Evolutionary conservation across 1,284 basidiomycete species (phyloP), one percentile per base, ranked within the genome.

Genomic region (Apiotrichum porosum): DNA sequence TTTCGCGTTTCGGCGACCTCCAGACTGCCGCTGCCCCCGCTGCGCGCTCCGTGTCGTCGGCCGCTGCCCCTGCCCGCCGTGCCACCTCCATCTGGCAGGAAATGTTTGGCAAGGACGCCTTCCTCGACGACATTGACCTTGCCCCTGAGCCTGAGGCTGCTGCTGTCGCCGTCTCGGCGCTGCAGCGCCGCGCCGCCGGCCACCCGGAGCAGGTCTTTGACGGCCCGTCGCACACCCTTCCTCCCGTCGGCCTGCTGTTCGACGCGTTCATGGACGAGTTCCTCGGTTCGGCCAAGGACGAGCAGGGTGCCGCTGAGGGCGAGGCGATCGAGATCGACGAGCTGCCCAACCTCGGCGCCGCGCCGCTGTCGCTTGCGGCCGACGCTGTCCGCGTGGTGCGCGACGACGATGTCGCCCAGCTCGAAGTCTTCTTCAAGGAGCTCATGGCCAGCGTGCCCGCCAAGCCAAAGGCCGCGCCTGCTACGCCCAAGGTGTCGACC

Each of bases 181-280:
- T 62, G 14, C 61, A 61, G 46, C 51, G 51, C 32, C 37, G 42
- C 4, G 53, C 58, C 37, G 49, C 49, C 28, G 68, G 68, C 10
- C 52, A 53, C 45, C 65, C 64, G 9, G 59, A 65, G 10, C 74
- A 75, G 47, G 72, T 84, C 37, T 86, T 91, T 62, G 81, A 84
- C 53, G 80, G 79, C 3, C 85, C 90, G 5, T 81, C 85, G 24
- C 86, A 92, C 72, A 79, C 89, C 40, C 78, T 88, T 60, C 89
- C 90, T 14, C 82, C 89, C 5, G 75, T 92, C 47, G 80, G 83
- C 41, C 75, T 78, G 41, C 70, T 94, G 35, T 93, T 88, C 66
- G 83, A 86, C 30, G 75, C 83, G 15, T 75, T 92, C 58, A 79
- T 93, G 62, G 77, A 79, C 37, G 76, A 79, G 40, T 81, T 89